A percentile compares a stretch with the other conserved stretches of the same genome.
These are phyloP conservation scores for Fusarium anguioides DNA, from an alignment of 2,329 filamentous ascomycete genomes.

Conservation along the genomic window DNA sequence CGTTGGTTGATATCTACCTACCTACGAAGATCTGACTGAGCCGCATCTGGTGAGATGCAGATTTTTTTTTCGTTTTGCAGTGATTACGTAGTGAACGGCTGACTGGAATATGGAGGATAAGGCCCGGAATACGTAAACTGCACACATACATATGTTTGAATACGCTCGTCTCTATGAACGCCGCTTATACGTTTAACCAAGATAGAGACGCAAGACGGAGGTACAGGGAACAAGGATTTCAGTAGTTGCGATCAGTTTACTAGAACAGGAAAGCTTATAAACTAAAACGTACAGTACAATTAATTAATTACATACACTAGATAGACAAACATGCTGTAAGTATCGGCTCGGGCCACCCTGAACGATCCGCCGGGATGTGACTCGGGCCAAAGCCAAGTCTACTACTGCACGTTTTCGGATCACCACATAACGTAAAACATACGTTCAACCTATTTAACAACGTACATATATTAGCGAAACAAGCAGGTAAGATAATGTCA, in stretches of 20 bases:
- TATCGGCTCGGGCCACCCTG: background rate
- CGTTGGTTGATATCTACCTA: background rate
- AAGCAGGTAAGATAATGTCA: background rate
- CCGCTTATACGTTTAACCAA: background rate
- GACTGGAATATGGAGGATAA: background rate
- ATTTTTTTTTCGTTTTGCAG: background rate
- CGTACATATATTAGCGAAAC: too few species aligned
- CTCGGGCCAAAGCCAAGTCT: background rate
- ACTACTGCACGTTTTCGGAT: background rate
- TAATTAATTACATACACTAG: background rate
- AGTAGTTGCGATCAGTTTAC: background rate
- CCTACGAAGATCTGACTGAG: slow-evolving; percentile 22
- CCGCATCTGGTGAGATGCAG: slow-evolving; percentile 27
- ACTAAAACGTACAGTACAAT: too few species aligned
- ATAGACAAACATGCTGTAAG: background rate
- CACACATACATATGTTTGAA: background rate
- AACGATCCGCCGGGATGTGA: slow-evolving; percentile 1
- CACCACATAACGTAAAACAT: background rate
- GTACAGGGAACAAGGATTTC: background rate
- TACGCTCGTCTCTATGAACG: background rate
- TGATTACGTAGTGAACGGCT: background rate
- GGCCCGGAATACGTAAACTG: background rate
- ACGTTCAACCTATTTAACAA: too few species aligned
- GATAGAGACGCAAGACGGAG: too few species aligned
- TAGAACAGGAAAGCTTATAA: background rate